Percentiles rank a stretch among this genome's conserved stretches.
phyloP scores from a whole-genome alignment of 1,284 basidiomycete species.

The Sanguinoderma infundibulare region DNA sequence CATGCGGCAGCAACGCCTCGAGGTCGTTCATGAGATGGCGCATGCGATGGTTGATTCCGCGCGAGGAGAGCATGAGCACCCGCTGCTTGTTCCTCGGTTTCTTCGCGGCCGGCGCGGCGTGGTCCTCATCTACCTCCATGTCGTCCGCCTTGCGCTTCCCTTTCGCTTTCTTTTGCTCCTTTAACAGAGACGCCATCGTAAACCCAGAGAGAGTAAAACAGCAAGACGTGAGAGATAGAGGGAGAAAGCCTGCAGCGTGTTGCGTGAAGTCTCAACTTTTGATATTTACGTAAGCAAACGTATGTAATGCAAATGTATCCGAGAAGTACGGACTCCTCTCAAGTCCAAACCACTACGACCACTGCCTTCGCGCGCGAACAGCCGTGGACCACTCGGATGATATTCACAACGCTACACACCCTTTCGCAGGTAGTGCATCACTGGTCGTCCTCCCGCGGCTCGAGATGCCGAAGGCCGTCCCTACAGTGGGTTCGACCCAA shows the following conservation, averaged over 20 bases:
- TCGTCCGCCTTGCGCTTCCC: slow-evolving; percentile 70
- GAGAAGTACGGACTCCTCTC: neutral
- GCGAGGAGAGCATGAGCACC: slow-evolving; percentile 90
- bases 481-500: slow-evolving; percentile 14
- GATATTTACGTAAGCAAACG: neutral
- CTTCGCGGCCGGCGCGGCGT: slow-evolving; percentile 46
- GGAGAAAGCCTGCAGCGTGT: no score
- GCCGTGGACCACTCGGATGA: no score
- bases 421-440: no score
- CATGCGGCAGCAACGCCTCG: slow-evolving; percentile 89
- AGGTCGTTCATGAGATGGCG: slow-evolving; percentile 97
- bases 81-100: slow-evolving; percentile 82
- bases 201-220: no score
- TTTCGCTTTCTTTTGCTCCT: slow-evolving; percentile 60
- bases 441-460: slow-evolving; percentile 13
- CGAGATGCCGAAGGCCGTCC: neutral
- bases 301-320: neutral
- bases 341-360: neutral
- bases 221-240: neutral
- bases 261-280: no score
- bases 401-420: no score
- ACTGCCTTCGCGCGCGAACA: no score
- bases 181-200: slow-evolving; percentile 70
- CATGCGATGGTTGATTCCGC: slow-evolving; percentile 97
- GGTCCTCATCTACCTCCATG: slow-evolving; percentile 50